Base-by-base conservation (phyloP, 2,329 filamentous ascomycete species). In the Nectriaceae sp. region DNA sequence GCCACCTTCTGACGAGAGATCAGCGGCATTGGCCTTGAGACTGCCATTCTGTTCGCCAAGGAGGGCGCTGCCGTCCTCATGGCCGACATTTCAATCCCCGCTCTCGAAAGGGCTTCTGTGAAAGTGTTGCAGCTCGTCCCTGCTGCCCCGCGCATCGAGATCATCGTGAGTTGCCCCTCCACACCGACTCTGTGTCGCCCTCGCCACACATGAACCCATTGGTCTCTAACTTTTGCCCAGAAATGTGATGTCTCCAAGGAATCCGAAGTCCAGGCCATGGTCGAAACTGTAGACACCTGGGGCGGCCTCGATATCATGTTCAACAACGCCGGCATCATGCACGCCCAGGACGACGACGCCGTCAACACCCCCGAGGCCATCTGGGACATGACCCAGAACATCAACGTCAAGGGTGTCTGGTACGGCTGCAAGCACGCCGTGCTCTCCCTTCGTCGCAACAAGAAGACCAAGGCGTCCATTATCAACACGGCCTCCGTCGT, bases 321-420 rank as follows among this genome's bases (percentile, higher is more conserved):
- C 84, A 97, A 97, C 83, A 97, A 97, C 70, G 92, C 92, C 20
- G 92, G 92, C 46, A 97, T 97, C 71, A 97, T 97, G 92, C 92
- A 96, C 74, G 85, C 84, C 40, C 78, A 87, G 48, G 88, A 91
- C 69, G 85, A 82, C 65, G 86, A 90, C 69, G 90, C 92, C 41
- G 76, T 95, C 67, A 82, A 87, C 68, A 96, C 91, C 2, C 85
- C 89, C 42, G 90, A 96, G 75, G 85, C 83, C 62, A 92, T 97
- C 75, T 97, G 92, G 92, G 90, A 97, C 64, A 75, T 96, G 58
- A 97, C 92, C 4, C 90, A 96, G 53, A 85, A 84, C 68, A 95
- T 96, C 77, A 97, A 97, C 71, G 92, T 96, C 70, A 97, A 97
- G 82, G 92, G 92, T 37, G 92, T 97, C n/a, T 96, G 92, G 92